Evolutionary conservation across 2,329 filamentous ascomycete species (phyloP).

Genomic region (Magnaporthiopsis poae): DNA sequence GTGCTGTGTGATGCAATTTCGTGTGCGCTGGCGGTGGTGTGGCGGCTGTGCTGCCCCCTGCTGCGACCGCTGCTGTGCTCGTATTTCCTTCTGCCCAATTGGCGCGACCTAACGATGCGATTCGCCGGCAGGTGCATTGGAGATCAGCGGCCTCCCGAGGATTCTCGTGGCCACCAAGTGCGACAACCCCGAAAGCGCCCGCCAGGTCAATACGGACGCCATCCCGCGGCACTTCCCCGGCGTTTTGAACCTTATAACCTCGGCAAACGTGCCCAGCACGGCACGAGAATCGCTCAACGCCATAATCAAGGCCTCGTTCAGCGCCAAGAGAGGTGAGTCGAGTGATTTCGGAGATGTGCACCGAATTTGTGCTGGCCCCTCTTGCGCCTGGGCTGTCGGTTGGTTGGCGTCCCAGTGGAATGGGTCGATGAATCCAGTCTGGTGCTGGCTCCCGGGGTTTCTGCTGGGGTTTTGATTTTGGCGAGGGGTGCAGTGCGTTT

Average conservation of each 20-base stretch:
- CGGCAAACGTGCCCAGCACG: constrained; percentile 58
- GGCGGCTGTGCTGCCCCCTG: too few species aligned
- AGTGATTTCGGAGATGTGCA: background rate
- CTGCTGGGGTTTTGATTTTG: background rate
- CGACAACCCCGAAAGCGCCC: constrained; percentile 61
- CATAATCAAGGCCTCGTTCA: constrained; percentile 62
- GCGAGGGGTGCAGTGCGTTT: too few species aligned
- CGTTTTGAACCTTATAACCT: constrained; percentile 65
- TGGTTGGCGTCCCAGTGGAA: background rate
- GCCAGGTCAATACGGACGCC: constrained; percentile 59
- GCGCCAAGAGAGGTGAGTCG: constrained; percentile 57
- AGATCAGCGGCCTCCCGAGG: constrained; percentile 62
- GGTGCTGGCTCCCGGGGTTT: background rate
- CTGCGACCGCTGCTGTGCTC: background rate
- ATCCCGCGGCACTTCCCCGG: constrained; percentile 57
- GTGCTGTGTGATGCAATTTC: background rate
- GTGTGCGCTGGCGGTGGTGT: background rate
- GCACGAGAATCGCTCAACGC: constrained; percentile 67
- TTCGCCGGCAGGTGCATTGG: constrained; percentile 55
- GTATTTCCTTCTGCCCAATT: background rate
- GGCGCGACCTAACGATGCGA: background rate
- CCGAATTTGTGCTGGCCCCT: constrained; percentile 10
- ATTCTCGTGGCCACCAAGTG: constrained; percentile 84
- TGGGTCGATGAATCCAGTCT: background rate
- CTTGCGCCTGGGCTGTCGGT: constrained; percentile 5